Percentiles rank a stretch among this genome's conserved stretches.
phyloP scores from a whole-genome alignment of 2,329 filamentous ascomycete genomes.

The Pezicula carpinea region DNA sequence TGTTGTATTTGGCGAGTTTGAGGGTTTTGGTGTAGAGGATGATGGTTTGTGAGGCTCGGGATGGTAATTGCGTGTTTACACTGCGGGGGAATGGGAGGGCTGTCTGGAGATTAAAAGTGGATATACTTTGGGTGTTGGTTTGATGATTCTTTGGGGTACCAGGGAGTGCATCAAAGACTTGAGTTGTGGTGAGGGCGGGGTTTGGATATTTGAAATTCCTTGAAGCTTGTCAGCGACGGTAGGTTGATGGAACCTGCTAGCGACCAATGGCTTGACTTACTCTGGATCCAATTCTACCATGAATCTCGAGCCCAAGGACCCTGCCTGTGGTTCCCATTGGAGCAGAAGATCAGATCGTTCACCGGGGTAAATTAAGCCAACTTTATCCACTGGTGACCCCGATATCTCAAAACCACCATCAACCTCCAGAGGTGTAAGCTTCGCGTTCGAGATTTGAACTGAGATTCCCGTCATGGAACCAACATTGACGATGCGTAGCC shows the following conservation, averaged over 20 bases:
- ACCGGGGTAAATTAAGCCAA: slow-evolving; percentile 34
- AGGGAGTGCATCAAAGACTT: slow-evolving; percentile 30
- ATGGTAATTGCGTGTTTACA: slow-evolving; percentile 15
- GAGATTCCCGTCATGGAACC: slow-evolving; percentile 22
- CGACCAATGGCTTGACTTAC: slow-evolving; percentile 23
- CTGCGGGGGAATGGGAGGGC: neutral
- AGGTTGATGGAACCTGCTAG: slow-evolving; percentile 2
- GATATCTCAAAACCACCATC: slow-evolving; percentile 34
- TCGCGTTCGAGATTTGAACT: slow-evolving; percentile 8
- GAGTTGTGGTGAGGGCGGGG: slow-evolving; percentile 33
- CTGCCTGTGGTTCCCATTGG: neutral
- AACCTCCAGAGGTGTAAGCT: slow-evolving; percentile 18
- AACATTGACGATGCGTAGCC: slow-evolving; percentile 39
- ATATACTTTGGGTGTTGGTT: neutral
- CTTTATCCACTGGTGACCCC: slow-evolving; percentile 22
- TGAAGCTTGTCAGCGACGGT: no score
- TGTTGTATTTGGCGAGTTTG: slow-evolving; percentile 36
- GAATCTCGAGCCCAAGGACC: slow-evolving; percentile 2
- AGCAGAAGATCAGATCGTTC: slow-evolving; percentile 35
- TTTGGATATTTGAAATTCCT: slow-evolving; percentile 41
- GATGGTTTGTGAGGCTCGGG: slow-evolving; percentile 33
- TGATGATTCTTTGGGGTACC: neutral
- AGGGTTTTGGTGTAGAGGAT: slow-evolving; percentile 42
- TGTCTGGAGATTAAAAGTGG: neutral
- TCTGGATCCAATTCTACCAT: slow-evolving; percentile 30